Base-by-base conservation (phyloP, 768 basidiomycete species). In the Tricholoma terreum region DNA sequence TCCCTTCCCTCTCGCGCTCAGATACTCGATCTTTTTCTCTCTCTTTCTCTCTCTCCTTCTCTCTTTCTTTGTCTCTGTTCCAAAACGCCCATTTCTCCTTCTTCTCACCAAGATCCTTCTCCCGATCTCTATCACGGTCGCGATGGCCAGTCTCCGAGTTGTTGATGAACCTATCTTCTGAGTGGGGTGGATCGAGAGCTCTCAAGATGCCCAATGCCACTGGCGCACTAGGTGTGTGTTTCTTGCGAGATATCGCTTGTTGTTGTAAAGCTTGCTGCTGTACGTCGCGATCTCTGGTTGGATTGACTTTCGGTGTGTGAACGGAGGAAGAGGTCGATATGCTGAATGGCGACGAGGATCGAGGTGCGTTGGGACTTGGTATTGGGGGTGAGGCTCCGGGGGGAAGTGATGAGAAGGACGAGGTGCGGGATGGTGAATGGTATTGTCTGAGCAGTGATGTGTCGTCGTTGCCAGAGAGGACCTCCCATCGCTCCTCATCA, bases 21-120 rank as follows among this genome's bases (percentile, higher is more conserved):
- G 27, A 46, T 4, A 46, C 43, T 19, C 58, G 38, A n/a, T 40
- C 52, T 24, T 40, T 55, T 15, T 61, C 61, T 42, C 56, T 31
- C 15, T 56, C 36, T 35, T 31, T 45, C 38, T 57, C 59, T 15
- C 38, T 60, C 0, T 63, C 64, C 43, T 60, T 63, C 6, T 65
- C 64, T 45, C 71, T 74, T 40, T 78, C 73, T 58, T 68, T 71
- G 14, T 66, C 63, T 2, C 70, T 57, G 36, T 73, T 77, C 85
- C 85, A 85, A 61, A 86, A 85, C 0, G 78, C 73, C 57, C 77
- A 81, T 65, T 78, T 80, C 62, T 84, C 81, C 63, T 75, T 80
- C 69, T 77, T 79, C 61, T 81, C 77, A 22, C 62, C 65, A 30
- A 59, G 52, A 31, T 66, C 63, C 52, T 56, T 63, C 46, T 65